Evolutionary conservation across 768 basidiomycete genomes (phyloP).

Genomic region (Rhodotorula kratochvilovae): DNA sequence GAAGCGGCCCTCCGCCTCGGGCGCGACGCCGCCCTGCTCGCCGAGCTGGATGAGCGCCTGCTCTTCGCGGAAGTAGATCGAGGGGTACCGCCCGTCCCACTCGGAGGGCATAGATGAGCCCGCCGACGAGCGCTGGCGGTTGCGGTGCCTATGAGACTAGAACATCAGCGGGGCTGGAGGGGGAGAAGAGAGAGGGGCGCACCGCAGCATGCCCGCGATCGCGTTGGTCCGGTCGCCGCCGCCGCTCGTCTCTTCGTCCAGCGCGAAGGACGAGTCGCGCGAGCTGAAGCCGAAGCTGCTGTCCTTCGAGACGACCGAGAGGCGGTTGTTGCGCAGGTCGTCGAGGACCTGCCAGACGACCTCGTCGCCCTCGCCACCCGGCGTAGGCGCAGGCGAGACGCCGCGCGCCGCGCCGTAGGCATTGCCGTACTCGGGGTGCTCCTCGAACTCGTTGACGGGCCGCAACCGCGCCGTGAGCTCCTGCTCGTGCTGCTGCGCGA

Average conservation of each 20-base stretch:
- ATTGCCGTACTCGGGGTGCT: neutral
- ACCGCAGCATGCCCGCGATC: conserved; percentile 20
- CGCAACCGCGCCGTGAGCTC: conserved; percentile 1
- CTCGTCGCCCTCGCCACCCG: neutral
- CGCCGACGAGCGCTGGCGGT: conserved; percentile 10
- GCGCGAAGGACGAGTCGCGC: conserved; percentile 17
- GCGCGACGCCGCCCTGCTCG: conserved; percentile 25
- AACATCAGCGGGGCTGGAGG: neutral
- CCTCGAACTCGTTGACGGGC: conserved; percentile 5
- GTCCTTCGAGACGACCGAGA: conserved; percentile 14
- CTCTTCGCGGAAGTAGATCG: conserved; percentile 33
- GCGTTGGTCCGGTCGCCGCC: neutral
- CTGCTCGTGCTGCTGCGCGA: neutral
- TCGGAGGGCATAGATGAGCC: conserved; percentile 1
- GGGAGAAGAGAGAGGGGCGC: neutral
- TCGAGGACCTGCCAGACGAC: conserved; percentile 33
- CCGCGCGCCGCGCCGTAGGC: neutral
- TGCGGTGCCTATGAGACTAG: conserved; percentile 10
- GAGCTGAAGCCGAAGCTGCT: conserved; percentile 26
- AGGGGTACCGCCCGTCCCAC: conserved; percentile 19
- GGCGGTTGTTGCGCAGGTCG: conserved; percentile 26
- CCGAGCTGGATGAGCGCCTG: conserved; percentile 20
- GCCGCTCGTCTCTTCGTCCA: neutral
- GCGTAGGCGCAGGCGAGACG: neutral
- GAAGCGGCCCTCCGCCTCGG: conserved; percentile 21